Percentiles rank a stretch among this genome's conserved stretches.
Evolutionary conservation across 1,139 yeast genomes (phyloP).

Genomic region (Lodderomyces metapsilosis): DNA sequence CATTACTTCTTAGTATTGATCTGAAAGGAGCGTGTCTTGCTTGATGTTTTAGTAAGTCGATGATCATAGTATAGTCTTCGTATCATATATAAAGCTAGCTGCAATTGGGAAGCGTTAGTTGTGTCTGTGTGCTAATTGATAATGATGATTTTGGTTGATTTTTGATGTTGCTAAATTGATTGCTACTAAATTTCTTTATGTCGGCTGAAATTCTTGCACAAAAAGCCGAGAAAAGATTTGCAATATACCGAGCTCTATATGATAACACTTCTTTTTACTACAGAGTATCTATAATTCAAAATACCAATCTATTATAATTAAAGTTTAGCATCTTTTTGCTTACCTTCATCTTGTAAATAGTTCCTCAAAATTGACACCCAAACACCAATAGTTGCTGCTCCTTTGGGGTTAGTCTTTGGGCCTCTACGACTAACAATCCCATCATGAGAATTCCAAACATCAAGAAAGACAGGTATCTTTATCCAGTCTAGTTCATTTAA

Average conservation of each 20-base stretch:
- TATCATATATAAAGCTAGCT: too few species aligned
- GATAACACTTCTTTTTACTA: background rate
- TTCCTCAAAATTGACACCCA: slow-evolving; percentile 49
- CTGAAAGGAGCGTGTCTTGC: background rate
- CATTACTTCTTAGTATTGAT: slow-evolving; percentile 1
- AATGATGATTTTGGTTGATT: too few species aligned
- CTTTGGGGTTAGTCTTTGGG: slow-evolving; percentile 49
- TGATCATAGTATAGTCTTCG: background rate
- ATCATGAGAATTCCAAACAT: slow-evolving; percentile 70
- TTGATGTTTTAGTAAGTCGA: slow-evolving; percentile 1
- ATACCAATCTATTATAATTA: too few species aligned
- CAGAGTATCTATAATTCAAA: too few species aligned
- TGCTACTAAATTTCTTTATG: background rate
- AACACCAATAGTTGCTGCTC: slow-evolving; percentile 51
- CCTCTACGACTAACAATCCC: slow-evolving; percentile 72
- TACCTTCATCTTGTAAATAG: slow-evolving; percentile 21
- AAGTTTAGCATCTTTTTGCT: too few species aligned
- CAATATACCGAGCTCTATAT: background rate
- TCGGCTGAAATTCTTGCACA: background rate
- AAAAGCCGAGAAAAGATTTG: background rate
- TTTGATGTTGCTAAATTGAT: background rate
- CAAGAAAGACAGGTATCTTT: slow-evolving; percentile 63
- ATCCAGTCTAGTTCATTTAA: slow-evolving; percentile 61
- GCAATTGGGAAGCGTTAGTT: too few species aligned
- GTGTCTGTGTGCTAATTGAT: too few species aligned